Conservation (phyloP, 2,329 filamentous ascomycete species). For the Cladosporium sphaerospermum region DNA sequence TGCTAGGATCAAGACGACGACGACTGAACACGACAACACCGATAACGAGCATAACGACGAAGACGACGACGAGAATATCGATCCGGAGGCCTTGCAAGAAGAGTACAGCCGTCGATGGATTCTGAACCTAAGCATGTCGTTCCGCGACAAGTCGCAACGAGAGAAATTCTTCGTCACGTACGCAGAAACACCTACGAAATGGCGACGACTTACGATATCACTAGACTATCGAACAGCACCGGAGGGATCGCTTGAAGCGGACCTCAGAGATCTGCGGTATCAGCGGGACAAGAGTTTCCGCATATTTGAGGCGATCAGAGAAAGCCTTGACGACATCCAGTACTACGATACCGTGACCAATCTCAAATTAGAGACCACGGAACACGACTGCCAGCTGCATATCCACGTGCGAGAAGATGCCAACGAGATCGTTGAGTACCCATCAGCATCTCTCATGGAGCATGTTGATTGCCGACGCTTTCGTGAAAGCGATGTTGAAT, state of each 20-base stretch:
- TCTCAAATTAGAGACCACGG: constrained; percentile 81
- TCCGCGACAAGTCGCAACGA: constrained; percentile 81
- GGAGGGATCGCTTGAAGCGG: constrained; percentile 75
- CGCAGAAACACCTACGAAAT: constrained; percentile 69
- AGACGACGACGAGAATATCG: constrained; percentile 31
- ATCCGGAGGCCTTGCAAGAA: constrained; percentile 62
- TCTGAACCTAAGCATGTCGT: constrained; percentile 96
- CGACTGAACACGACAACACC: constrained; percentile 13
- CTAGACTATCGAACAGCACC: constrained; percentile 83
- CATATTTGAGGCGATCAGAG: constrained; percentile 90
- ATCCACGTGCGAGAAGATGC: constrained; percentile 97
- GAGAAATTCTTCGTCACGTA: constrained; percentile 99
- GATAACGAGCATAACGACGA: constrained; percentile 26
- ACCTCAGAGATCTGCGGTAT: constrained; percentile 68
- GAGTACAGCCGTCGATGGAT: constrained; percentile 85
- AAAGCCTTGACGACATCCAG: constrained; percentile 86
- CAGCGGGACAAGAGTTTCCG: constrained; percentile 88
- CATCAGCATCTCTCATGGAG: constrained; percentile 63
- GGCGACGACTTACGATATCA: constrained; percentile 86
- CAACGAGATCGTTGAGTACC: constrained; percentile 89
- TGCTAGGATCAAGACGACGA: constrained; percentile 6
- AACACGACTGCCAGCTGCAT: constrained; percentile 77
- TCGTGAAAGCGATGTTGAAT: constrained; percentile 68
- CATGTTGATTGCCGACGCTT: constrained; percentile 58
- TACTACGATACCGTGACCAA: constrained; percentile 97